Percentiles rank a stretch among this genome's conserved stretches.
Evolutionary conservation across 768 basidiomycete genomes (phyloP).

Genomic region (Polyporus arcularius): DNA sequence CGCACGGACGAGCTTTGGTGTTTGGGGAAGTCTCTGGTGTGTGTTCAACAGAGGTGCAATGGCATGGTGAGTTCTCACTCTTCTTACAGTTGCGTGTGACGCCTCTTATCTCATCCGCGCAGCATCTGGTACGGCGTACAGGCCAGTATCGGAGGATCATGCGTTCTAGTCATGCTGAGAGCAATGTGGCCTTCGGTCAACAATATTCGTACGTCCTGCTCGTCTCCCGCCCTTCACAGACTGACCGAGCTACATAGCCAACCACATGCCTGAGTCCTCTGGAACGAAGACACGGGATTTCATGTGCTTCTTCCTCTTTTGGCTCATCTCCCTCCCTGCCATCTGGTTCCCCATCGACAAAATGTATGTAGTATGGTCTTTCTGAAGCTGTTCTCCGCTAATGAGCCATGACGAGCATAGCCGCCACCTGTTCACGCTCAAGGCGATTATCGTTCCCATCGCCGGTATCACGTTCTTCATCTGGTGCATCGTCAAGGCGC

Average conservation of each 20-base stretch:
- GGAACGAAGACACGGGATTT: constrained; percentile 78
- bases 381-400: constrained; percentile 4
- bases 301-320: constrained; percentile 86
- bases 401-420: constrained; percentile 32
- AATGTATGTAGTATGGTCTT: constrained; percentile 45
- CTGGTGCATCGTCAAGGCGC: constrained; percentile 77
- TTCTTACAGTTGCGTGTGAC: neutral
- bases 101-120: neutral
- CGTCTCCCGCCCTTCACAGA: no score
- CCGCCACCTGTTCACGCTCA: constrained; percentile 78
- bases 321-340: constrained; percentile 75
- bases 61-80: constrained; percentile 54
- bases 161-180: constrained; percentile 71
- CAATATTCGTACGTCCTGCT: constrained; percentile 52
- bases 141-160: constrained; percentile 80
- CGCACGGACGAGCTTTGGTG: constrained; percentile 72
- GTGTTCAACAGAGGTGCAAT: constrained; percentile 75
- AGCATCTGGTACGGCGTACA: constrained; percentile 82
- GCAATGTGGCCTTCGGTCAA: constrained; percentile 78
- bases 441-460: constrained; percentile 70
- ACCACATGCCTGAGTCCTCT: constrained; percentile 70
- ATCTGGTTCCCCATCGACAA: constrained; percentile 85
- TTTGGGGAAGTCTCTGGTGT: constrained; percentile 80
- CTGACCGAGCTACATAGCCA: constrained; percentile 43
- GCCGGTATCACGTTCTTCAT: constrained; percentile 74